Base-by-base conservation (phyloP, 176 grass and related monocot species). In the Zea luxurians region DNA sequence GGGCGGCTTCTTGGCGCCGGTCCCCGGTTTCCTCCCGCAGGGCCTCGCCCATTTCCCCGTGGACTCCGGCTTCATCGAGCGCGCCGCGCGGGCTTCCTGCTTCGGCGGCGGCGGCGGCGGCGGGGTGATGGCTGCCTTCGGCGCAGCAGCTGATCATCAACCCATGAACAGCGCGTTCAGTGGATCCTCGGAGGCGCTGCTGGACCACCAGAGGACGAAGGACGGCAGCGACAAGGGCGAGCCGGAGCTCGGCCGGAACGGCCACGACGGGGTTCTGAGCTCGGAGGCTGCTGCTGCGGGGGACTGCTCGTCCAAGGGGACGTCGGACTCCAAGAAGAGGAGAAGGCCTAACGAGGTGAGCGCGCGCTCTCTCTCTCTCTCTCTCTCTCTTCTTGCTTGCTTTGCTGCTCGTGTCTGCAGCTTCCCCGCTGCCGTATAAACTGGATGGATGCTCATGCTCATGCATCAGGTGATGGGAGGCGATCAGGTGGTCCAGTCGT, bases 31-130 rank as follows among this genome's bases (percentile, higher is more conserved):
- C 82, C 83, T 87, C 17, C 65, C 74, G 11, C 92, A 89, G 21
- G 82, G 71, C 48, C 80, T 91, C 5, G 67, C 82, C 3, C 88
- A 93, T 84, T 99, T 93, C 88, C 83, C 90, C 0, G 80, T 85
- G 11, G 92, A 96, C 80, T 80, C 96, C 5, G 88, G 83, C 58
- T 99, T 99, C 84, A 99, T 93, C 76, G 86, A 91, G 76, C 84
- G 86, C 17, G 86, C 92, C 5, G 90, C 90, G 45, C 83, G 90
- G 69, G 90, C 91, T 37, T 91, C 96, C 1, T 91, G 92, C 84
- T 99, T 93, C 52, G 49, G 76, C 52, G 74, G 68, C 7, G 68
- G 68, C 7, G 68, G 68, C 46, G 64, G n/a, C 27, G 55, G 76
- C 2, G 81, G 66, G 10, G 69, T 78, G 64, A 83, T 90, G 79